These are phyloP conservation scores for Neurospora sp. DNA, from an alignment of 495 filamentous ascomycete species.

Conservation along the genomic window DNA sequence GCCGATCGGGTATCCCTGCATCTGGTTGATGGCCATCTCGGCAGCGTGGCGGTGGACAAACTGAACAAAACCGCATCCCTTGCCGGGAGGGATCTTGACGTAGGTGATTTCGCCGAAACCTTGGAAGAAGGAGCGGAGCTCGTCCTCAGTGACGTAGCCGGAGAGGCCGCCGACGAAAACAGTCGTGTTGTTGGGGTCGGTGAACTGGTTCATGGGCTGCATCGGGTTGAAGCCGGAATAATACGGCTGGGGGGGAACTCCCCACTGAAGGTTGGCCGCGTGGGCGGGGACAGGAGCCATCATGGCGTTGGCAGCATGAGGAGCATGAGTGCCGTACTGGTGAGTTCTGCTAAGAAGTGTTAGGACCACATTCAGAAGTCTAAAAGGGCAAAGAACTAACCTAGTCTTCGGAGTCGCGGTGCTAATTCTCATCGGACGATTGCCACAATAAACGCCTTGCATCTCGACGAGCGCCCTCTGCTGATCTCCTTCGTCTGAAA, in stretches of 20 bases:
- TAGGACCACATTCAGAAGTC: not conserved
- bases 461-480: conserved; percentile 93
- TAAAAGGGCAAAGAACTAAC: conserved; percentile 15
- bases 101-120: conserved; percentile 99
- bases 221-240: conserved; percentile 33
- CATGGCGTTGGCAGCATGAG: conserved; percentile 25
- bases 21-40: conserved; percentile 99
- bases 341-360: conserved; percentile 21
- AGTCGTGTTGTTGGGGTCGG: conserved; percentile 99
- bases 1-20: conserved; percentile 99
- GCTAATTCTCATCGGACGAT: conserved; percentile 97
- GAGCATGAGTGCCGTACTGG: conserved; percentile 25
- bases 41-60: conserved; percentile 98
- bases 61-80: conserved; percentile 98
- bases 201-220: conserved; percentile 99
- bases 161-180: conserved; percentile 97
- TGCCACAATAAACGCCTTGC: conserved; percentile 99
- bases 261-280: conserved; percentile 28
- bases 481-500: conserved; percentile 88
- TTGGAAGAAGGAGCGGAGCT: conserved; percentile 99
- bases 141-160: conserved; percentile 97
- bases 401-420: conserved; percentile 91
- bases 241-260: conserved; percentile 25
- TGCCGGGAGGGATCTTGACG: conserved; percentile 98
- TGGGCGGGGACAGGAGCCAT: conserved; percentile 27